Evolutionary conservation across 1,284 basidiomycete species (phyloP).

Genomic region (Boletus smithii): DNA sequence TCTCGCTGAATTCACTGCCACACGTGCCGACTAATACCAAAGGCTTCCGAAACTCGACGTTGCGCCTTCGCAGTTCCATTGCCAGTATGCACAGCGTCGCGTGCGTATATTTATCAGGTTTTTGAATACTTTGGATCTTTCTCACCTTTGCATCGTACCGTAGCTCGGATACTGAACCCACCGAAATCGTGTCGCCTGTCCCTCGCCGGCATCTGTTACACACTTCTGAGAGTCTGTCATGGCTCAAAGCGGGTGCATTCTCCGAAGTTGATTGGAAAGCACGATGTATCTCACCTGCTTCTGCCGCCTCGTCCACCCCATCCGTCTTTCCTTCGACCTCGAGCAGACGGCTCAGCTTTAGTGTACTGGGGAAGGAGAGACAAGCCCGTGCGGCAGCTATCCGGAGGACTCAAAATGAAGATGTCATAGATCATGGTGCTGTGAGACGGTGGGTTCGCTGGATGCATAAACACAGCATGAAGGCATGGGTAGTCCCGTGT

Average conservation of each 20-base stretch:
- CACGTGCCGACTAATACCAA: slow-evolving; percentile 1
- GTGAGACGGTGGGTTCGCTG: slow-evolving; percentile 65
- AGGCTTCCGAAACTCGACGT: slow-evolving; percentile 8
- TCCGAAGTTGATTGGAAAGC: slow-evolving; percentile 26
- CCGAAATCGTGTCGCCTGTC: slow-evolving; percentile 54
- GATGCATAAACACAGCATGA: slow-evolving; percentile 71
- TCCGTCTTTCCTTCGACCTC: slow-evolving; percentile 23
- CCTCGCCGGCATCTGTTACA: slow-evolving; percentile 56
- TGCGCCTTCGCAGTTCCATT: slow-evolving; percentile 19
- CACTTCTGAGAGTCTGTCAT: slow-evolving; percentile 47
- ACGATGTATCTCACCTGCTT: slow-evolving; percentile 40
- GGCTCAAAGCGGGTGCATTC: slow-evolving; percentile 40
- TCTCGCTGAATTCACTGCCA: slow-evolving; percentile 18
- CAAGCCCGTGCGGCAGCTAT: slow-evolving; percentile 19
- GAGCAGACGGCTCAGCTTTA: slow-evolving; percentile 33
- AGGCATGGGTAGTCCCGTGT: slow-evolving; percentile 53
- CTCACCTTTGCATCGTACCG: background rate
- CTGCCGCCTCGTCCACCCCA: slow-evolving; percentile 43
- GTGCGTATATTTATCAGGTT: slow-evolving; percentile 11
- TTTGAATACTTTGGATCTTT: background rate
- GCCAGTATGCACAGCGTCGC: slow-evolving; percentile 11
- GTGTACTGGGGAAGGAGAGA: slow-evolving; percentile 35
- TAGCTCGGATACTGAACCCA: slow-evolving; percentile 22
- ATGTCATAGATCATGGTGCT: slow-evolving; percentile 42
- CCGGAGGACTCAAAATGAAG: slow-evolving; percentile 11